phyloP scores from a whole-genome alignment of 805 yeast genomes.

The Candida nonsorbophila region DNA sequence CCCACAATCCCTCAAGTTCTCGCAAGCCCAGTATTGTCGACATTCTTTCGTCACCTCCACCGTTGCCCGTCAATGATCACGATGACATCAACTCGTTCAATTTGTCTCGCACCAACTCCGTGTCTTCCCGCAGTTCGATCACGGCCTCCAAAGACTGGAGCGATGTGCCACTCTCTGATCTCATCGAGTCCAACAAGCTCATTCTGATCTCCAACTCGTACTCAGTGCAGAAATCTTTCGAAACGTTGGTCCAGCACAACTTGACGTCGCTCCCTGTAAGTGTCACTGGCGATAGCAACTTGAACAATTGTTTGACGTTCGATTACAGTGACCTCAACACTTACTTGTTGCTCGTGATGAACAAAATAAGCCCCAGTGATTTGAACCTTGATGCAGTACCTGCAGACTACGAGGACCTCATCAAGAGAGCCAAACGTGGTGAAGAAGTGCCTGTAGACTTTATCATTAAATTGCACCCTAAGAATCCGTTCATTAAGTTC shows the following conservation, averaged over 20 bases:
- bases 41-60: slow-evolving; percentile 72
- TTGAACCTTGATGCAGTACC: slow-evolving; percentile 22
- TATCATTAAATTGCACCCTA: slow-evolving; percentile 78
- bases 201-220: slow-evolving; percentile 60
- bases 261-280: slow-evolving; percentile 83
- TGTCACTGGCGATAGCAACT: slow-evolving; percentile 21
- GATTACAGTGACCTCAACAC: slow-evolving; percentile 91
- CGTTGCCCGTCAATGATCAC: slow-evolving; percentile 42
- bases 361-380: slow-evolving; percentile 47
- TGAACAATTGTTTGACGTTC: slow-evolving; percentile 69
- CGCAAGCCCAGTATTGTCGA: slow-evolving; percentile 68
- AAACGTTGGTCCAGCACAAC: slow-evolving; percentile 62
- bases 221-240: slow-evolving; percentile 86
- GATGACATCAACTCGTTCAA: slow-evolving; percentile 34
- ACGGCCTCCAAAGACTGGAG: slow-evolving; percentile 66
- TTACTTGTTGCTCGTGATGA: slow-evolving; percentile 76
- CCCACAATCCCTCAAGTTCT: slow-evolving; percentile 12
- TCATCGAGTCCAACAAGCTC: slow-evolving; percentile 75
- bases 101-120: slow-evolving; percentile 30
- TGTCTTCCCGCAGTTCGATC: slow-evolving; percentile 14
- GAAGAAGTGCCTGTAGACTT: slow-evolving; percentile 89
- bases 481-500: slow-evolving; percentile 81
- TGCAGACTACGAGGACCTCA: slow-evolving; percentile 33
- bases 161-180: slow-evolving; percentile 62
- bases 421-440: slow-evolving; percentile 72